phyloP scores from a whole-genome alignment of 176 grass and related monocot species.

The Thinopyrum elongatum region DNA sequence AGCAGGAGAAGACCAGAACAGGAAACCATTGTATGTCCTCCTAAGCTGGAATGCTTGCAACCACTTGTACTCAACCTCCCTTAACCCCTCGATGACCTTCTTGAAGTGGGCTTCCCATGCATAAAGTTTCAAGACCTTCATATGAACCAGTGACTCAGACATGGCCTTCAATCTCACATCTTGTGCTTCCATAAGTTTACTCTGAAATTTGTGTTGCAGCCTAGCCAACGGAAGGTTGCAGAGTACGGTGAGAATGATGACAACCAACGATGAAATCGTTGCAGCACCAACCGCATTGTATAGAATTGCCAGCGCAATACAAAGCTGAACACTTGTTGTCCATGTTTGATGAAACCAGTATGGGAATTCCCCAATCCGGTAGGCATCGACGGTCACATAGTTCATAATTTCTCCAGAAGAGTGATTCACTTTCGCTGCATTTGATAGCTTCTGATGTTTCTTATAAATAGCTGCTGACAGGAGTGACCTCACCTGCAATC shows the following conservation, averaged over 20 bases:
- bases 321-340: slow-evolving; percentile 80
- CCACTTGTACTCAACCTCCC: slow-evolving; percentile 77
- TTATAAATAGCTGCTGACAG: slow-evolving; percentile 82
- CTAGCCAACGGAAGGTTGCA: slow-evolving; percentile 83
- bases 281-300: slow-evolving; percentile 73
- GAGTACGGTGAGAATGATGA: slow-evolving; percentile 70
- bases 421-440: slow-evolving; percentile 65
- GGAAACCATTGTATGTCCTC: slow-evolving; percentile 75
- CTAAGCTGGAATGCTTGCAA: slow-evolving; percentile 75
- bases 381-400: slow-evolving; percentile 86
- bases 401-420: slow-evolving; percentile 93
- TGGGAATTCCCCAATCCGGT: slow-evolving; percentile 88
- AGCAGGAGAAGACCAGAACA: slow-evolving; percentile 88
- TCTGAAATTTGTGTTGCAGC: slow-evolving; percentile 84
- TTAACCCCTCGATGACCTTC: slow-evolving; percentile 68
- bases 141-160: slow-evolving; percentile 70
- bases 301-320: slow-evolving; percentile 67
- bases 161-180: slow-evolving; percentile 84
- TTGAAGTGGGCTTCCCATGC: slow-evolving; percentile 93
- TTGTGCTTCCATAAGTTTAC: slow-evolving; percentile 77
- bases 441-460: slow-evolving; percentile 84
- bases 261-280: slow-evolving; percentile 59
- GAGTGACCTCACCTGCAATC: slow-evolving; percentile 73
- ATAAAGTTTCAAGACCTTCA: slow-evolving; percentile 92
- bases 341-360: slow-evolving; percentile 97